Conservation (phyloP, 2,329 filamentous ascomycete species). For the Boeremia exigua region DNA sequence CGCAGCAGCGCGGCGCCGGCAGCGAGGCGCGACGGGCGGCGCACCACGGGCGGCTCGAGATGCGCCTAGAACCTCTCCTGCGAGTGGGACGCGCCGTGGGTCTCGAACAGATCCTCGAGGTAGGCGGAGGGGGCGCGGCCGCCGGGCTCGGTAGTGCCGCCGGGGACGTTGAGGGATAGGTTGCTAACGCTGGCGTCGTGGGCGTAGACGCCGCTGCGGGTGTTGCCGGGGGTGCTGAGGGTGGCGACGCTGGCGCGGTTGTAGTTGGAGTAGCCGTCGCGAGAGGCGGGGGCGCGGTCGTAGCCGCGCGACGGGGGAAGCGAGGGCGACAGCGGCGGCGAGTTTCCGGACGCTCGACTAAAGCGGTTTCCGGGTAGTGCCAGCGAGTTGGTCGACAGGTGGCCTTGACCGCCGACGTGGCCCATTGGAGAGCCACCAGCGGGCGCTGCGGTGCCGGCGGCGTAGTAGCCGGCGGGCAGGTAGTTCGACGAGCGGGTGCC, state of each 20-base stretch:
- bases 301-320: conserved; percentile 47
- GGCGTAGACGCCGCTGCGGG: conserved; percentile 39
- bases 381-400: conserved; percentile 40
- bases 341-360: conserved; percentile 40
- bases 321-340: conserved; percentile 44
- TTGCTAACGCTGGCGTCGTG: conserved; percentile 64
- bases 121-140: conserved; percentile 85
- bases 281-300: conserved; percentile 41
- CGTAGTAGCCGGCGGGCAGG: conserved; percentile 90
- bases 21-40: conserved; percentile 3
- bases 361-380: conserved; percentile 42
- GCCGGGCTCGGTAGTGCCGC: conserved; percentile 55
- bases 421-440: conserved; percentile 46
- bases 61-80: conserved; percentile 42
- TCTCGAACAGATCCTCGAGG: conserved; percentile 86
- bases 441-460: conserved; percentile 66
- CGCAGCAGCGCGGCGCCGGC: background rate
- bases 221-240: conserved; percentile 41
- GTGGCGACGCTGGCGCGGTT: conserved; percentile 48
- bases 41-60: conserved; percentile 17
- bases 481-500: conserved; percentile 76
- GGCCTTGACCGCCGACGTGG: conserved; percentile 51
- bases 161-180: conserved; percentile 67
- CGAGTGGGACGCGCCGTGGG: conserved; percentile 58
- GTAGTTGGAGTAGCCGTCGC: conserved; percentile 42